Evolutionary conservation across 192 early-diverging fungal genomes (phyloP), one percentile per base, ranked within the genome.

Genomic region (Chytriomyces sp.): DNA sequence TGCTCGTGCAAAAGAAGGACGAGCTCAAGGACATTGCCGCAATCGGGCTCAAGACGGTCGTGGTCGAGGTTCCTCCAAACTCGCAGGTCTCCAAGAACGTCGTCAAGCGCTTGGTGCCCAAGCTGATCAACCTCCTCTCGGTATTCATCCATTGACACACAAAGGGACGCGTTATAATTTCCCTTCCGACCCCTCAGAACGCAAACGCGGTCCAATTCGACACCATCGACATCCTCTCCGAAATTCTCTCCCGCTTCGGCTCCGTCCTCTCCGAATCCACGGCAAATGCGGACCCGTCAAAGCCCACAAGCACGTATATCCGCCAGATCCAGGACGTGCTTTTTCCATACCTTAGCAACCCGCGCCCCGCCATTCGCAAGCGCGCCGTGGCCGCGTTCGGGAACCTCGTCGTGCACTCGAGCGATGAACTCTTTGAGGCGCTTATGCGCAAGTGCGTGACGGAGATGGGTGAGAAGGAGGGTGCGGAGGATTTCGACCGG

Each of bases 41-140:
- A 53, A 93, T 94, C 59, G 91, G 91, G 64, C 82, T 88, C 22
- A 95, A 95, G 77, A 91, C 92, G 4, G 88, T 95, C 12, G 82
- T 95, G 52, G 70, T 83, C 4, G 91, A 93, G 74, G 78, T 95
- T 0, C 88, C 91, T 32, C 52, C 79, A 30, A 78, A 81, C 65
- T 78, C 82, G 10, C 59, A 70, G 0, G 75, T 78, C 31, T 81
- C 90, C 30, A 69, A 72, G 26, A 86, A 78, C 55, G 79, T 93
- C 0, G 80, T 89, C 54, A 78, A 81, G 62, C 76, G 81, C n/a
- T 74, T 95, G 14, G 82, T 91, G 30, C 93, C 93, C 2, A 86
- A 86, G 59, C 70, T 93, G 12, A 67, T 94, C 37, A 25, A 76
- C 10, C 82, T 86, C 52, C 80, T 94, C 33, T 73, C 77, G 52